Percentiles rank a stretch among this genome's conserved stretches.
These are phyloP conservation scores for Neurospora sp. DNA, from an alignment of 495 filamentous ascomycete species.

Conservation along the genomic window DNA sequence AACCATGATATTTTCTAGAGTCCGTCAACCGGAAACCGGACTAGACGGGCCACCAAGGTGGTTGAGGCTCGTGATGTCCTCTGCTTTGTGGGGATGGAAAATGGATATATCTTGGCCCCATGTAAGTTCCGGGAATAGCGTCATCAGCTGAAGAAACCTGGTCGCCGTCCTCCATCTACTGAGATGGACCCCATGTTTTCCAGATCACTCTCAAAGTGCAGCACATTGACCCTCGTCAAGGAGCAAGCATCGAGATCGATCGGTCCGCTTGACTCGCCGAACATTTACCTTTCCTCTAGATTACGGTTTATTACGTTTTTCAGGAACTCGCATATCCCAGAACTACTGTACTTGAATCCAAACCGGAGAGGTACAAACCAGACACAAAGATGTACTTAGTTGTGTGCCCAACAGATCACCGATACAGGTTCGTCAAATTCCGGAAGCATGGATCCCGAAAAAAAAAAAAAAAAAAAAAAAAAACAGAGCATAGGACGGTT, in stretches of 20 bases:
- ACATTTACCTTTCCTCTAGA: background rate
- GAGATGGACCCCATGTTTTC: background rate
- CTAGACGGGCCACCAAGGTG: background rate
- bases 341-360: background rate
- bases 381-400: background rate
- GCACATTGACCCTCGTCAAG: background rate
- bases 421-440: too few species aligned
- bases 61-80: background rate
- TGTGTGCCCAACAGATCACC: too few species aligned
- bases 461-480: background rate
- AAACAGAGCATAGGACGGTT: background rate
- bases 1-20: background rate
- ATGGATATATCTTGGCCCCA: background rate
- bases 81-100: background rate
- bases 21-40: background rate
- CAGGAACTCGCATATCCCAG: background rate
- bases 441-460: too few species aligned
- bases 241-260: background rate
- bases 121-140: background rate
- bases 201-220: background rate
- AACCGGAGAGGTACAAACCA: background rate
- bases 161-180: too few species aligned
- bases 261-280: background rate
- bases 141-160: background rate
- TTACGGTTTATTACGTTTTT: background rate